Conservation (phyloP, 2,329 filamentous ascomycete genomes). For the Periglandula ipomoeae region DNA sequence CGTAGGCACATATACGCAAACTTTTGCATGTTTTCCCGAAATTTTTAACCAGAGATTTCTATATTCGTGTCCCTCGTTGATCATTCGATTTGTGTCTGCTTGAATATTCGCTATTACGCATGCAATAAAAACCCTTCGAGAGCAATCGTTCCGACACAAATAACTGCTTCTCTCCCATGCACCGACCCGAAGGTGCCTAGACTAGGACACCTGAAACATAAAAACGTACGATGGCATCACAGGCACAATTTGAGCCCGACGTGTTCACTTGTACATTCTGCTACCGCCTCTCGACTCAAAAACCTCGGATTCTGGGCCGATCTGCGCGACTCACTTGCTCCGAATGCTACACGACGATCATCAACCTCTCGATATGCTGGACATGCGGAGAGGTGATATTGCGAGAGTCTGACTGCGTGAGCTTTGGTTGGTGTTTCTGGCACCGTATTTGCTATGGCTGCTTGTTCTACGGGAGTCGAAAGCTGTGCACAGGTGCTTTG, state of each 20-base stretch:
- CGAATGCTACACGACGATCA: conserved; percentile 35
- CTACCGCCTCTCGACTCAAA: conserved; percentile 30
- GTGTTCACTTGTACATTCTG: conserved; percentile 49
- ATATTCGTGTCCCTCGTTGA: no score
- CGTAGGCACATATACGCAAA: no score
- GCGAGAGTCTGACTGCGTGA: conserved; percentile 45
- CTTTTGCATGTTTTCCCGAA: no score
- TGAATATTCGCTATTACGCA: no score
- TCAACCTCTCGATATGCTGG: conserved; percentile 48
- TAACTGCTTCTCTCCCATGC: no score
- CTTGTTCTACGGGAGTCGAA: conserved; percentile 37
- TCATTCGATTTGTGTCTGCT: no score
- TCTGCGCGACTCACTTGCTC: conserved; percentile 39
- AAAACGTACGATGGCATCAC: background rate
- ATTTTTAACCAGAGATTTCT: no score
- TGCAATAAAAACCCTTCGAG: no score
- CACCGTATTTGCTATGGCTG: conserved; percentile 48
- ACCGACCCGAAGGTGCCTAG: no score
- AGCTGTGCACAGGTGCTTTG: conserved; percentile 25
- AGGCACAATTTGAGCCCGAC: background rate
- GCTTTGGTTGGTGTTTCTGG: conserved; percentile 54
- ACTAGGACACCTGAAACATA: no score
- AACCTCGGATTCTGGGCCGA: conserved; percentile 33
- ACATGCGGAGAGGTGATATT: conserved; percentile 46
- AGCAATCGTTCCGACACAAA: no score